These are phyloP conservation scores for Phytophthora litchii DNA, from an alignment of 352 stramenopile species.

Conservation along the genomic window DNA sequence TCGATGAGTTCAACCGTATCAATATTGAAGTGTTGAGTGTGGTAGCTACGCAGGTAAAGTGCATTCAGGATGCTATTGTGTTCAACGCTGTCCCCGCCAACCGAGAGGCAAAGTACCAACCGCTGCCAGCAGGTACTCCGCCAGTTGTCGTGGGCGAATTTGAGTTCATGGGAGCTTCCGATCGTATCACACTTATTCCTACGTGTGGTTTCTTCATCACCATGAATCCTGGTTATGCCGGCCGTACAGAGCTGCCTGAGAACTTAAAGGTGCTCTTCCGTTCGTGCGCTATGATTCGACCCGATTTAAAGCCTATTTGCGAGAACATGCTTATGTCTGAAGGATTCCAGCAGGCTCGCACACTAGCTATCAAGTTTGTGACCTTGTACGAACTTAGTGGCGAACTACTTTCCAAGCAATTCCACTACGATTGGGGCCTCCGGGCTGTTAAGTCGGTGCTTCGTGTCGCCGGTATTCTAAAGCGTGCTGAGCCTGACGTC, in stretches of 20 bases:
- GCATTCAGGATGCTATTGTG: slow-evolving; percentile 86
- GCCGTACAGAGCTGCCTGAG: slow-evolving; percentile 84
- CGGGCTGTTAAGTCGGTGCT: slow-evolving; percentile 90
- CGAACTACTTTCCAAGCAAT: slow-evolving; percentile 90
- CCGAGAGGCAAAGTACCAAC: slow-evolving; percentile 94
- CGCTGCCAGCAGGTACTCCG: slow-evolving; percentile 92
- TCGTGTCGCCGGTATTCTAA: slow-evolving; percentile 86
- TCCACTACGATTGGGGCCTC: slow-evolving; percentile 93
- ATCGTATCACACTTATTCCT: slow-evolving; percentile 86
- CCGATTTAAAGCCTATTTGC: slow-evolving; percentile 92
- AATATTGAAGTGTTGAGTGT: slow-evolving; percentile 90
- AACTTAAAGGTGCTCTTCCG: slow-evolving; percentile 94
- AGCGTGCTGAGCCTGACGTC: slow-evolving; percentile 79
- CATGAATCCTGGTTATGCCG: slow-evolving; percentile 95
- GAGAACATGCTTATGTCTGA: slow-evolving; percentile 93
- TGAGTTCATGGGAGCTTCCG: slow-evolving; percentile 87
- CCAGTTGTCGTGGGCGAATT: slow-evolving; percentile 89
- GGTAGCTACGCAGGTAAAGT: slow-evolving; percentile 87
- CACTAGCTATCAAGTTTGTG: slow-evolving; percentile 93
- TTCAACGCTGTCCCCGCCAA: slow-evolving; percentile 93
- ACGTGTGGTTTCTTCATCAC: slow-evolving; percentile 95
- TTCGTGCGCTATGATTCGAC: slow-evolving; percentile 94
- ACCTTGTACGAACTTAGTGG: slow-evolving; percentile 88
- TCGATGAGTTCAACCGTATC: slow-evolving; percentile 91
- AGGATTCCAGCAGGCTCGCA: slow-evolving; percentile 87